Conservation (phyloP, 768 basidiomycete species). For the Rhizopogon sp. region DNA sequence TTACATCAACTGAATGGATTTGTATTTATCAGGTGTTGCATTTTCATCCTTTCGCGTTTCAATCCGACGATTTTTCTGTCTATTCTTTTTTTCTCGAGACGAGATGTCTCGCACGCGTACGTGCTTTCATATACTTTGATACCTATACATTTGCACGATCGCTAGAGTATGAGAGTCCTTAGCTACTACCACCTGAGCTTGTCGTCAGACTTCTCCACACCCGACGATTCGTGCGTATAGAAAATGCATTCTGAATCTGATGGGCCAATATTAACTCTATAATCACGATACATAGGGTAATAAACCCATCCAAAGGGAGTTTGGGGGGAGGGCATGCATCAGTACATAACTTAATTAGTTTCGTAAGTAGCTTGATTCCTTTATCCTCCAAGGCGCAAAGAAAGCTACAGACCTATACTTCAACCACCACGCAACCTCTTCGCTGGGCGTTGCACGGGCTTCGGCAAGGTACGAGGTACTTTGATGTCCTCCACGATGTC, state of each 20-base stretch:
- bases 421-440: constrained; percentile 26
- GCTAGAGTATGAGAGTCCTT: background rate
- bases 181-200: no score
- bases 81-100: background rate
- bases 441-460: constrained; percentile 10
- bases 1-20: constrained; percentile 11
- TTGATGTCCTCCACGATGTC: constrained; percentile 31
- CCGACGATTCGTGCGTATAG: no score
- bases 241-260: background rate
- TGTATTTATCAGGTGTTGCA: constrained; percentile 22
- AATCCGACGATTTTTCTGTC: constrained; percentile 1
- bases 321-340: background rate
- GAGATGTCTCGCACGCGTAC: background rate
- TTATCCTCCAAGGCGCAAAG: background rate
- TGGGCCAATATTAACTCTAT: background rate
- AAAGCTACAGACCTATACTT: background rate
- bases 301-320: background rate
- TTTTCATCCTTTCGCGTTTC: background rate
- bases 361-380: background rate
- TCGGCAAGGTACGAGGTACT: constrained; percentile 3
- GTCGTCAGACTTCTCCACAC: no score
- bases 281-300: background rate
- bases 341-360: background rate
- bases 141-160: background rate
- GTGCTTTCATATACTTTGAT: constrained; percentile 1